Evolutionary conservation across 1,139 yeast genomes (phyloP), one percentile per base, ranked within the genome.

Genomic region (Komagataea norvegica): DNA sequence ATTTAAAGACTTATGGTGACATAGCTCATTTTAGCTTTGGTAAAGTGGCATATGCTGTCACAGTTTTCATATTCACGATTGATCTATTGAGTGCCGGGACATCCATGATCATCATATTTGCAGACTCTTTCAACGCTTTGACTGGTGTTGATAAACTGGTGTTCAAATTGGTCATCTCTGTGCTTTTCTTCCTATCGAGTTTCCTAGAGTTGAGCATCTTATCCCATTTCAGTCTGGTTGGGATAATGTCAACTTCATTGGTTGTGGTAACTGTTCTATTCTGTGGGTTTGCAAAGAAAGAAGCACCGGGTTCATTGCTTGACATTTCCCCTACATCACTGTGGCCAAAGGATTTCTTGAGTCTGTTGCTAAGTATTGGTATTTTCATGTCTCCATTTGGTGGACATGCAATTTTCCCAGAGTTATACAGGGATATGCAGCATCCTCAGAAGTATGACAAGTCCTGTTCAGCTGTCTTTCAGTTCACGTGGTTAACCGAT

Each of bases 301-400:
- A 55, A 6, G 52, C 67, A 8, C 85, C 85, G 0, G 88, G 88
- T 0, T 77, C 86, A 3, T 59, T 80, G 25, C 45, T 74, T 8
- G 48, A 60, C 6, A 77, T 79, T 0, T 71, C 73, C 44, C 51
- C 52, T 16, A 56, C 63, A 2, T 55, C 61, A 28, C 40, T 68
- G 18, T 70, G 72, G 65, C 88, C 88, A 0, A 46, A 53, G 5
- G 62, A 64, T 33, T 47, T 59, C 45, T 52, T 54, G 10, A 55
- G 65, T 19, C 59, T 77, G 2, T 61, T 79, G 6, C 60, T 79
- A 20, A 65, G 80, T n/a, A 59, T 79, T 37, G 88, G 88, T 8
- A 71, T 81, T 25, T 77, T 79, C 52, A 77, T 81, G 81, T 77
- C 86, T 7, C 86, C 86, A 4, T 81, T 84, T 79, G 86, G 88